These are phyloP conservation scores for Myotisia sp. DNA, from an alignment of 2,329 filamentous ascomycete species.

Conservation along the genomic window DNA sequence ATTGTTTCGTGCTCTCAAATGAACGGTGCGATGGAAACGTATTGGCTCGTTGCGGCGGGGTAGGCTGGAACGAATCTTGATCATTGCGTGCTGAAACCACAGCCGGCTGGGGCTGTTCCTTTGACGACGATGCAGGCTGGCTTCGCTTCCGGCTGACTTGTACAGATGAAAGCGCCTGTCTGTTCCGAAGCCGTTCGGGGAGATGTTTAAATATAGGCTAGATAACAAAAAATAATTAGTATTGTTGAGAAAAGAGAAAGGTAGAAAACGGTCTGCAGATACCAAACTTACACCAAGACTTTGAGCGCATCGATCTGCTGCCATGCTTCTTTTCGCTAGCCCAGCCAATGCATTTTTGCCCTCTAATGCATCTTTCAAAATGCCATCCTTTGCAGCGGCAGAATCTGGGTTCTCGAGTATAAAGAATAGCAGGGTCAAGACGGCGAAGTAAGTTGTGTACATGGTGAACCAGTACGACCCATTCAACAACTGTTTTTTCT, in stretches of 20 bases:
- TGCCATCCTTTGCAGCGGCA: slow-evolving; percentile 49
- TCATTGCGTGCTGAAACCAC: no score
- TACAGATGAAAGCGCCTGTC: slow-evolving; percentile 30
- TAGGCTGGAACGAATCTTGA: slow-evolving; percentile 9
- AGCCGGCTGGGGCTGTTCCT: slow-evolving; percentile 5
- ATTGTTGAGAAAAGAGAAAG: background rate
- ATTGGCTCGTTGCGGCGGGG: slow-evolving; percentile 22
- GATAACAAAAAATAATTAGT: slow-evolving; percentile 6
- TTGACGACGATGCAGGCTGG: no score
- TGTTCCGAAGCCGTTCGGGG: slow-evolving; percentile 53
- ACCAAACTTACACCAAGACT: slow-evolving; percentile 53
- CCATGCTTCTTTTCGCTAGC: slow-evolving; percentile 70
- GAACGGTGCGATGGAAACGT: slow-evolving; percentile 26
- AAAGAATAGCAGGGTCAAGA: slow-evolving; percentile 49
- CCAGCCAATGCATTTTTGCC: slow-evolving; percentile 70
- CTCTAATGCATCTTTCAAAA: slow-evolving; percentile 70
- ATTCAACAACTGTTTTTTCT: slow-evolving; percentile 44
- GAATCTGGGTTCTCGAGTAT: slow-evolving; percentile 51
- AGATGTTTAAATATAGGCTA: slow-evolving; percentile 73
- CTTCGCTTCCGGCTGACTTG: slow-evolving; percentile 37
- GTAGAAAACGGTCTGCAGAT: background rate
- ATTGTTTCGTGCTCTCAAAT: slow-evolving; percentile 14
- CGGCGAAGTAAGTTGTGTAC: slow-evolving; percentile 55
- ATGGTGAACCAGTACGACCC: slow-evolving; percentile 55
- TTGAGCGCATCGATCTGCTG: slow-evolving; percentile 70